Evolutionary conservation across 169 alveolate species (phyloP), one percentile per base, ranked within the genome.

Genomic region (Fabrea salina): DNA sequence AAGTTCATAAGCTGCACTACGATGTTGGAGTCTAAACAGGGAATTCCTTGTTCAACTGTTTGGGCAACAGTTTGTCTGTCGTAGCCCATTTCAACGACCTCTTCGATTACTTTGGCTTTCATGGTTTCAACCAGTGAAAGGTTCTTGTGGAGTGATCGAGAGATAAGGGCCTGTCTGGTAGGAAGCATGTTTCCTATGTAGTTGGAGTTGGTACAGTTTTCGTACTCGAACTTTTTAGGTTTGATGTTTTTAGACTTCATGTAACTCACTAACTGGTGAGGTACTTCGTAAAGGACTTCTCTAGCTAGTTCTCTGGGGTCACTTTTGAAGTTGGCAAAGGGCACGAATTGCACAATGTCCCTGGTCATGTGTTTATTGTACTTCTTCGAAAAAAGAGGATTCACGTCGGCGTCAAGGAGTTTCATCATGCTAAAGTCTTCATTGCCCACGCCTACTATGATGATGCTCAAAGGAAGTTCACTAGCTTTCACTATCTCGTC

Each of bases 241-340:
- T 16, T 32, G 5, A 74, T 74, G 2, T 40, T 40, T 13, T 74
- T 32, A 13, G 19, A 19, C 35, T 53, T 1, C 51, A 89, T 85
- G 70, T 88, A 94, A 41, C 79, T 86, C 1, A 86, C 93, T 16
- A 94, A 71, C 76, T 94, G 87, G 49, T 83, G 84, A 27, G 97
- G 97, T 6, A 94, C 84, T 81, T 94, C 97, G 61, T 82, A 72
- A 27, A 94, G 86, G 2, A 94, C 97, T 80, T 94, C 93, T 75
- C 89, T 86, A 30, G 96, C 93, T 37, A 94, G 84, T 13, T 79
- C 86, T 2, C 72, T 40, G 22, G 83, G 89, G 78, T 90, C 82
- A 4, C 70, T 50, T 77, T 86, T 86, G 66, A 75, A 91, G 44
- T 93, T 82, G 19, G 82, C 71, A 83, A 87, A 93, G 22, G 90